Evolutionary conservation across 257 asterid species (phyloP), one percentile per base, ranked within the genome.

Genomic region (Solanum commersonii): DNA sequence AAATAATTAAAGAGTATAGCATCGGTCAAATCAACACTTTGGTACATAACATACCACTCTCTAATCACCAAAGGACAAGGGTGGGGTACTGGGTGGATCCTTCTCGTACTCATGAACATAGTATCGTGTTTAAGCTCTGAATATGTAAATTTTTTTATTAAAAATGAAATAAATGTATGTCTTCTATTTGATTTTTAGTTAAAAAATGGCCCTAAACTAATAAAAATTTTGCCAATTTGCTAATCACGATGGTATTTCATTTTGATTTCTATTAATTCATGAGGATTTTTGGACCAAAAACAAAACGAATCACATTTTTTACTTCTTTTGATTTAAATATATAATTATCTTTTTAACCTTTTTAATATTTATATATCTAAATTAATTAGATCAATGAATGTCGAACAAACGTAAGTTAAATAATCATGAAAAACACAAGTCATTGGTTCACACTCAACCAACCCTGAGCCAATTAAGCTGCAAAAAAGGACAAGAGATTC

Each of bases 401-500:
- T 56, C 65, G 4, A 34, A n/a, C 6, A 13, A 77, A 74, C 3
- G 0, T 74, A 6, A 12, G 40, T 5, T 37, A 11, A 74, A 22
- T 65, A 65, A 27, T 68, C 38, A 14, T 68, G 34, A 77, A 77
- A 40, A 38, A 2, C 23, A 13, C 68, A 84, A 34, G 18, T 63
- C 59, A 59, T 15, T 76, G 8, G 65, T 73, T 60, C 56, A 86
- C 78, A 35, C 18, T 82, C 84, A 84, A 84, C 74, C 25, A 63
- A 33, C 25, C 15, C 59, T 18, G 71, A 16, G 52, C 52, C 20
- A 37, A 37, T 35, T 22, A 37, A 88, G 67, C 83, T 82, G n/a
- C 31, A 29, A 84, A 91, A 86, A 76, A 77, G 86, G 91, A 71
- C 88, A 89, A 88, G 84, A 90, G 92, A 63, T 63, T 63, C 71